A percentile compares a stretch with the other conserved stretches of the same genome.
phyloP scores from a whole-genome alignment of 345 rosid species.

The Hibiscus syriacus region DNA sequence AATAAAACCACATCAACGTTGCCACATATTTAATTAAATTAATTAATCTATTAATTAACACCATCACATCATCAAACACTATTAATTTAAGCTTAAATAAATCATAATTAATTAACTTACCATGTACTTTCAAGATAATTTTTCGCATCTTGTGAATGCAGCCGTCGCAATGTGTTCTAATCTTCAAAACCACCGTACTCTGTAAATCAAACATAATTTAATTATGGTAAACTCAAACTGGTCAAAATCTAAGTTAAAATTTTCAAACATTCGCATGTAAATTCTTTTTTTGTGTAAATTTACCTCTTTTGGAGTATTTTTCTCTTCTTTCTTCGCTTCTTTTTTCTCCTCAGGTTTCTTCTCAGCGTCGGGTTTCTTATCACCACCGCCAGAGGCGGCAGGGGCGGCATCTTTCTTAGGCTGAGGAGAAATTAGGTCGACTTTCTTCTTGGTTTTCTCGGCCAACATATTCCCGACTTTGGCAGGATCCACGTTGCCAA shows the following conservation, averaged over 20 bases:
- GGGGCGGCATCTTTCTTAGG: slow-evolving; percentile 25
- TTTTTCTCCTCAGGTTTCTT: slow-evolving; percentile 31
- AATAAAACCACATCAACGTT: background rate
- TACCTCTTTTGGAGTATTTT: slow-evolving; percentile 38
- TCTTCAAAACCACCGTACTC: slow-evolving; percentile 55
- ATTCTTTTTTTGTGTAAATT: background rate
- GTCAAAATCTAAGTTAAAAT: too few species aligned
- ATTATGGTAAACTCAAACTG: background rate
- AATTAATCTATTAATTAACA: background rate
- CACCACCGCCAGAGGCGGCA: slow-evolving; percentile 8
- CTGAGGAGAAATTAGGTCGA: slow-evolving; percentile 27
- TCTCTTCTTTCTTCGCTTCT: slow-evolving; percentile 15
- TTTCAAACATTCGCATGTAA: too few species aligned
- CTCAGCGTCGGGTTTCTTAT: slow-evolving; percentile 32
- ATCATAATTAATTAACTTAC: slow-evolving; percentile 20
- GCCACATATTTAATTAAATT: slow-evolving; percentile 3
- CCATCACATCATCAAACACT: background rate
- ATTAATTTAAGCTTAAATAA: background rate
- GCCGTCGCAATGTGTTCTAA: slow-evolving; percentile 63
- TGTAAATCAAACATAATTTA: slow-evolving; percentile 17
- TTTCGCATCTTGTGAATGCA: slow-evolving; percentile 50
- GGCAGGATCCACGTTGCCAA: slow-evolving; percentile 65
- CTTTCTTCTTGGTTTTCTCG: slow-evolving; percentile 47
- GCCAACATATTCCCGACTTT: slow-evolving; percentile 32
- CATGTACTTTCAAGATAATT: slow-evolving; percentile 38